Conservation (phyloP, 2,329 filamentous ascomycete species). For the Pseudopyrenochaeta lycopersici region DNA sequence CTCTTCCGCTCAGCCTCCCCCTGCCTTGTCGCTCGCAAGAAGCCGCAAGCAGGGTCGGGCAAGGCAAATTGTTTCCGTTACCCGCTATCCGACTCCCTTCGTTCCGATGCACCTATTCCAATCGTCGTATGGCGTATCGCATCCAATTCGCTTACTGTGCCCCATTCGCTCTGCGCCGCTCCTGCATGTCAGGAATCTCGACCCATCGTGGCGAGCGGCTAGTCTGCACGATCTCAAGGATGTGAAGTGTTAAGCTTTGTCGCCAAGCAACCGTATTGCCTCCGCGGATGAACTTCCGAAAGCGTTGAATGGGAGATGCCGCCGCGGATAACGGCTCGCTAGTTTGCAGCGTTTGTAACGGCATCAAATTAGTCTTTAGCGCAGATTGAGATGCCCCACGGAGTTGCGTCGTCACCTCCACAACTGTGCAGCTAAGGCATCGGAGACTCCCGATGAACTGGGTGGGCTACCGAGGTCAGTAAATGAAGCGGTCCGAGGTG, state of each 20-base stretch:
- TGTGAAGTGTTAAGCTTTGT: slow-evolving; percentile 14
- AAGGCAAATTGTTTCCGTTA: slow-evolving; percentile 6
- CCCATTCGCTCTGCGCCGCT: slow-evolving; percentile 8
- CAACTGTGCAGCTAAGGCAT: neutral
- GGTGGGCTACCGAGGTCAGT: neutral
- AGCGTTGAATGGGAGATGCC: slow-evolving; percentile 10
- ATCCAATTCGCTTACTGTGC: slow-evolving; percentile 11
- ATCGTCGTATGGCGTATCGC: neutral
- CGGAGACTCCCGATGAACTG: neutral
- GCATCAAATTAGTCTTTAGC: slow-evolving; percentile 3
- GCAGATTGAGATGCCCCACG: neutral
- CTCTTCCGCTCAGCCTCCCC: neutral
- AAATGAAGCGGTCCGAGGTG: neutral
- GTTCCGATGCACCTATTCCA: slow-evolving; percentile 14
- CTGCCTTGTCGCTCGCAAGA: neutral
- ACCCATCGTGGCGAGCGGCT: slow-evolving; percentile 19
- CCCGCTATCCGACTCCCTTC: slow-evolving; percentile 5
- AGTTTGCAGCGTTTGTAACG: slow-evolving; percentile 10
- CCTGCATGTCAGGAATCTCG: slow-evolving; percentile 23
- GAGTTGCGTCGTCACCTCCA: neutral
- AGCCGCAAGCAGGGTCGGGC: neutral
- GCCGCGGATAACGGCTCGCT: slow-evolving; percentile 10
- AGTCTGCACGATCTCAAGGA: slow-evolving; percentile 10
- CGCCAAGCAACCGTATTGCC: slow-evolving; percentile 13
- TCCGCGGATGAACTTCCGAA: slow-evolving; percentile 14